These are phyloP conservation scores for Poa annua DNA, from an alignment of 176 grass and related monocot species.

Conservation along the genomic window DNA sequence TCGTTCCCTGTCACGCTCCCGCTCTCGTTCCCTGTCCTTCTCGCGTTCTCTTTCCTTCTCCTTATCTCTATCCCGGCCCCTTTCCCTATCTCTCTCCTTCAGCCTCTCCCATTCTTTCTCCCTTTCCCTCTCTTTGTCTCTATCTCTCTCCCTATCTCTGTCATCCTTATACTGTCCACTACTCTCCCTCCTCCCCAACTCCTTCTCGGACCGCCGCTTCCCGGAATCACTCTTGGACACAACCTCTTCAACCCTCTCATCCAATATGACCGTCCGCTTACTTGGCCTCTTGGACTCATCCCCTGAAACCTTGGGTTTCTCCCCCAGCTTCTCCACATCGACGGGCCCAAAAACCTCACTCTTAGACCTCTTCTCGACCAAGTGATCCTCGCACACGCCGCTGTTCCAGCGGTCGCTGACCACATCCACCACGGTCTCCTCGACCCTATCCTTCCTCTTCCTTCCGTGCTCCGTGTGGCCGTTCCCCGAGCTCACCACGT, in stretches of 20 bases:
- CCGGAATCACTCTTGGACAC: conserved; percentile 51
- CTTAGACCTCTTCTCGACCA: conserved; percentile 76
- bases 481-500: conserved; percentile 63
- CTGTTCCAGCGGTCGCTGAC: conserved; percentile 87
- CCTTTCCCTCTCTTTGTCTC: conserved; percentile 45
- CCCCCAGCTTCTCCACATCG: conserved; percentile 53
- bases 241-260: conserved; percentile 55
- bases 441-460: conserved; percentile 83
- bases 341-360: conserved; percentile 63
- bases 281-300: conserved; percentile 71
- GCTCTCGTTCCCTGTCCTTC: conserved; percentile 53
- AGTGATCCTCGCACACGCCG: conserved; percentile 65
- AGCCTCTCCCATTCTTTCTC: conserved; percentile 60
- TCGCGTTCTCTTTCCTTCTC: conserved; percentile 57
- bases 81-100: conserved; percentile 56
- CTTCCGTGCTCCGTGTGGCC: conserved; percentile 63
- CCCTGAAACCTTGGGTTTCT: conserved; percentile 51
- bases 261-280: conserved; percentile 42
- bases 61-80: conserved; percentile 54
- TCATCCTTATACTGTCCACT: conserved; percentile 66
- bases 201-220: conserved; percentile 56
- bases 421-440: conserved; percentile 61
- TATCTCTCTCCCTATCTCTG: conserved; percentile 66
- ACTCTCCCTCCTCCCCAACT: conserved; percentile 65
- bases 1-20: conserved; percentile 52